A percentile compares a stretch with the other conserved stretches of the same genome.
These are phyloP conservation scores for Alternaria sp. DNA, from an alignment of 2,329 filamentous ascomycete species.

Conservation along the genomic window DNA sequence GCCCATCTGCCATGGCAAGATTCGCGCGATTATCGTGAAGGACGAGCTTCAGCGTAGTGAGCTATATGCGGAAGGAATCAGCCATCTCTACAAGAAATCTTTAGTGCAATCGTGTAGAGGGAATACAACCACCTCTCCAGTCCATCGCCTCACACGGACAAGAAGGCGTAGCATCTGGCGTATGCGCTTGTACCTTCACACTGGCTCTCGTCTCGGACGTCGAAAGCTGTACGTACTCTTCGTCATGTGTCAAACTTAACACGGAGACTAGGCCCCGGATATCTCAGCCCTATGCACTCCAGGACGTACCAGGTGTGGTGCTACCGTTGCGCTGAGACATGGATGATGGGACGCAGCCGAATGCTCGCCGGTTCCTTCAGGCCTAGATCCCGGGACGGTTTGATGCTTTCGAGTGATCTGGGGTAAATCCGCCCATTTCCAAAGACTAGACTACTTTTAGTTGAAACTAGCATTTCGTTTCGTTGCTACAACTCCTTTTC, in stretches of 20 bases:
- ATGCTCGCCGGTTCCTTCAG: conserved; percentile 20
- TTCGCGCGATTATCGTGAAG: neutral
- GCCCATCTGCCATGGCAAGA: neutral
- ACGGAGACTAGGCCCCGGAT: conserved; percentile 29
- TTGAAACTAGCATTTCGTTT: neutral
- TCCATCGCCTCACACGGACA: too few relatives aligned
- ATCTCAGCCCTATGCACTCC: conserved; percentile 44
- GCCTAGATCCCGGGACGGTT: conserved; percentile 24
- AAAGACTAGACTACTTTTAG: neutral
- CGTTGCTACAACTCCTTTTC: neutral
- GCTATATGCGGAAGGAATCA: neutral
- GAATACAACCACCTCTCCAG: neutral
- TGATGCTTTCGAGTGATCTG: conserved; percentile 20
- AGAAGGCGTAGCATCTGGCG: neutral
- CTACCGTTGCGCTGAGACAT: conserved; percentile 28
- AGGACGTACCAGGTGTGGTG: conserved; percentile 31
- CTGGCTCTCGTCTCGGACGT: neutral
- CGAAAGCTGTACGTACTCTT: conserved; percentile 2
- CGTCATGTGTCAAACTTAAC: conserved; percentile 22
- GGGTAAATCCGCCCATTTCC: conserved; percentile 5
- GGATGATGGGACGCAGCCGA: conserved; percentile 17
- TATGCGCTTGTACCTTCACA: neutral
- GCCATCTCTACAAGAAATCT: neutral
- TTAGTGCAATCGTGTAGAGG: neutral
- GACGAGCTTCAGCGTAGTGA: neutral